These are phyloP conservation scores for Juglanconis sp. DNA, from an alignment of 2,329 filamentous ascomycete genomes.

Conservation along the genomic window DNA sequence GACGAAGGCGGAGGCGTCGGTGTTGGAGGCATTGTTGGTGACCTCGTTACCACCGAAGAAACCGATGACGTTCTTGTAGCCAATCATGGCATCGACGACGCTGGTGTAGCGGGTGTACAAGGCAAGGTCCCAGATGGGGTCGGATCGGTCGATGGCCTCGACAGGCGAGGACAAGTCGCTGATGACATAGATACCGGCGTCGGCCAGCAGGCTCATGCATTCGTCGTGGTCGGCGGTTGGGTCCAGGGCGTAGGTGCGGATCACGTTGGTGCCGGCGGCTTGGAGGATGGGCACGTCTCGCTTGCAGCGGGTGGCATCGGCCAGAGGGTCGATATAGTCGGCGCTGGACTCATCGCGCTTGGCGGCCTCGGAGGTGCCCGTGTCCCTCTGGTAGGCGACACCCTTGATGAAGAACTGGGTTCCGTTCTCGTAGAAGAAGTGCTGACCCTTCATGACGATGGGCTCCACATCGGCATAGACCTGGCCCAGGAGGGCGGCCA, in stretches of 20 bases:
- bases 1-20: conserved; percentile 84
- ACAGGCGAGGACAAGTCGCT: conserved; percentile 82
- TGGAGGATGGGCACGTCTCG: conserved; percentile 81
- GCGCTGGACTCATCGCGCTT: conserved; percentile 45
- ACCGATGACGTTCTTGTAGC: conserved; percentile 88
- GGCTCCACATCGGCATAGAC: conserved; percentile 15
- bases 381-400: conserved; percentile 90
- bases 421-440: conserved; percentile 78
- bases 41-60: conserved; percentile 99
- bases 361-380: conserved; percentile 36
- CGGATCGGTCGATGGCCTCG: conserved; percentile 79
- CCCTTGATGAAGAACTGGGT: conserved; percentile 78
- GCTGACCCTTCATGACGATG: conserved; percentile 19
- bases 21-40: conserved; percentile 85
- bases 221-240: conserved; percentile 71
- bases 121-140: conserved; percentile 73
- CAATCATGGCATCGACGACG: conserved; percentile 76
- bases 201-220: conserved; percentile 81
- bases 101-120: conserved; percentile 78
- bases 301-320: conserved; percentile 67
- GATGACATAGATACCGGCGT: conserved; percentile 91
- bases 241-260: conserved; percentile 93
- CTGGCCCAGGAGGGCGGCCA: conserved; percentile 15
- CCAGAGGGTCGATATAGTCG: conserved; percentile 78
- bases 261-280: conserved; percentile 81